These are phyloP conservation scores for Aspergillus bertholletiae DNA, from an alignment of 495 filamentous ascomycete species.

Conservation along the genomic window DNA sequence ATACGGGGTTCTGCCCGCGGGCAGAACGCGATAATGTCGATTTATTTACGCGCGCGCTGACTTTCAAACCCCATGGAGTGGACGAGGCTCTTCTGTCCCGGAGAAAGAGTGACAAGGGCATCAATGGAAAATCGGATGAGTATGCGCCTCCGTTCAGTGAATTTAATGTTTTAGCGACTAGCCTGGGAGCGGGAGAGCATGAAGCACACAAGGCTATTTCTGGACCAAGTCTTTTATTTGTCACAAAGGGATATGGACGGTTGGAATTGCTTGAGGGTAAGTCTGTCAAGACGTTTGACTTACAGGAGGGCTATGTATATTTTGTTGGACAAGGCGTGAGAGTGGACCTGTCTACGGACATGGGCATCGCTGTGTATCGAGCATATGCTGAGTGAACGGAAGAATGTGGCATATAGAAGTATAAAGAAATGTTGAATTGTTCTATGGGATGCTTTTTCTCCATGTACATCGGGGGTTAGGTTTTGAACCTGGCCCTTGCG, in stretches of 20 bases:
- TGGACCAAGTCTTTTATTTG: constrained; percentile 65
- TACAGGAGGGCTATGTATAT: constrained; percentile 62
- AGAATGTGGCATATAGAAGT: too few species aligned
- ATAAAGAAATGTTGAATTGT: too few species aligned
- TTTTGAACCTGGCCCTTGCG: too few species aligned
- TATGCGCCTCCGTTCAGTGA: constrained; percentile 70
- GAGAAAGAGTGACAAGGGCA: constrained; percentile 48
- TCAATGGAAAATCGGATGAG: constrained; percentile 53
- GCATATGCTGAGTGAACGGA: constrained; percentile 47
- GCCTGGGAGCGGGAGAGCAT: constrained; percentile 51
- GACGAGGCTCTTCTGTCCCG: constrained; percentile 50
- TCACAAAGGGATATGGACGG: constrained; percentile 56
- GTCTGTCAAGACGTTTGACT: constrained; percentile 44
- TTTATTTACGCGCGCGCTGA: constrained; percentile 57
- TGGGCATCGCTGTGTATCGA: constrained; percentile 53
- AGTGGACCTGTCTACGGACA: constrained; percentile 44
- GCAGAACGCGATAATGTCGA: constrained; percentile 60
- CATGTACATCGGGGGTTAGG: neutral
- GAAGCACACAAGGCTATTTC: constrained; percentile 54
- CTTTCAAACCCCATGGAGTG: constrained; percentile 55
- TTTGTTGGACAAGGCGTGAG: constrained; percentile 62
- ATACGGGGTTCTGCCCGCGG: constrained; percentile 68
- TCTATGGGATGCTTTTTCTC: neutral
- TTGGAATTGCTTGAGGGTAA: constrained; percentile 50
- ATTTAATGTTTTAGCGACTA: constrained; percentile 64